Evolutionary conservation across 2,329 filamentous ascomycete species (phyloP).

Genomic region (Lachnellula cervina): DNA sequence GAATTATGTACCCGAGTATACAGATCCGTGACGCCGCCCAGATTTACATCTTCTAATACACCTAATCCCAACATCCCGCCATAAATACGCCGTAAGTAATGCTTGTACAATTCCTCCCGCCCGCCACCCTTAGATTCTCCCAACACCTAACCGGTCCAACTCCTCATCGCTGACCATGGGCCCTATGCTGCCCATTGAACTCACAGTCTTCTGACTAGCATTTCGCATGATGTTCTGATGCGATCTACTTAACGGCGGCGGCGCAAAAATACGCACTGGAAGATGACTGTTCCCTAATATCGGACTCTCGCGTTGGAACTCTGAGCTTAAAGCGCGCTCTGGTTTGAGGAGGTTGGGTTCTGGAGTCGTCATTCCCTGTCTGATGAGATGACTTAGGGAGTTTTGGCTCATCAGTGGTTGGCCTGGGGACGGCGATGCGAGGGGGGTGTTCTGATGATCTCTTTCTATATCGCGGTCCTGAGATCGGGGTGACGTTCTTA

Average conservation of each 20-base stretch:
- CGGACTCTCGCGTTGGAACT: constrained; percentile 10
- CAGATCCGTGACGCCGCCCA: no score
- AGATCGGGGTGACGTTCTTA: no score
- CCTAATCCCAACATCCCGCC: no score
- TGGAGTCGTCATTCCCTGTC: constrained; percentile 7
- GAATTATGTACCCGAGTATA: no score
- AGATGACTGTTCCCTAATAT: constrained; percentile 4
- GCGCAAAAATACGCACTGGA: not conserved
- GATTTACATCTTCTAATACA: no score
- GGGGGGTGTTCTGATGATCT: constrained; percentile 1
- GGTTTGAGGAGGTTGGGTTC: not conserved
- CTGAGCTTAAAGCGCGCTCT: constrained; percentile 6
- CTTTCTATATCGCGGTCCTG: constrained; percentile 2
- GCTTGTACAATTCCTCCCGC: no score
- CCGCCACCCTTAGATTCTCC: not conserved
- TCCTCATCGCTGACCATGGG: constrained; percentile 20
- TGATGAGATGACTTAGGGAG: constrained; percentile 11
- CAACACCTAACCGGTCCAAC: constrained; percentile 22
- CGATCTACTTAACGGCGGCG: not conserved
- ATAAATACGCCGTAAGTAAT: no score
- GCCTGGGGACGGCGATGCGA: constrained; percentile 12
- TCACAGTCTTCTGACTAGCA: constrained; percentile 18
- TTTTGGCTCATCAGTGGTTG: constrained; percentile 14
- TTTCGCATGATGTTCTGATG: constrained; percentile 7
- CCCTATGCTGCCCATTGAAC: constrained; percentile 16